A percentile compares a stretch with the other conserved stretches of the same genome.
Conservation (phyloP, 176 grass and related monocot genomes). For the Rhipidocladum racemiflorum region DNA sequence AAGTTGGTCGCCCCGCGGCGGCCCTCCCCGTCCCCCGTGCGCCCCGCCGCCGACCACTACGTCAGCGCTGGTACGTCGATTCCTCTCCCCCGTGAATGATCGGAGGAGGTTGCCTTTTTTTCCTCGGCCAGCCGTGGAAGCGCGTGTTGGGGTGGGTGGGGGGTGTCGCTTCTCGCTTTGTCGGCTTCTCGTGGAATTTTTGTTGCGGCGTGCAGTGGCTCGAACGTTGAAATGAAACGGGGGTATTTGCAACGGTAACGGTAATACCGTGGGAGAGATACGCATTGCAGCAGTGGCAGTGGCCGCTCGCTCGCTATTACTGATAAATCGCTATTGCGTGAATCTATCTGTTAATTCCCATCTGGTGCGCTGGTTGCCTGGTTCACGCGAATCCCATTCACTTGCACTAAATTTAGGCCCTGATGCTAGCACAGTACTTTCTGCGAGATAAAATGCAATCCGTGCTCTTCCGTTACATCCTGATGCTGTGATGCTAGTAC, state of each 20-base stretch:
- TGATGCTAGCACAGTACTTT: not conserved
- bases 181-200: not conserved
- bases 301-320: not conserved
- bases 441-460: no score
- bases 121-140: not conserved
- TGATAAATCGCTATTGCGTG: not conserved
- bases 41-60: conserved; percentile 2
- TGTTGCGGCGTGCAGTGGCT: not conserved
- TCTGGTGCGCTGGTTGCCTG: not conserved
- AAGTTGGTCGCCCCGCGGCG: conserved; percentile 38
- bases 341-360: not conserved
- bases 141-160: not conserved
- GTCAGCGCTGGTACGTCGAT: not conserved
- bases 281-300: not conserved
- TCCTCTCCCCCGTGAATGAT: not conserved
- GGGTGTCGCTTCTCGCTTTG: not conserved
- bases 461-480: not conserved
- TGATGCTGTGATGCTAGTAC: not conserved
- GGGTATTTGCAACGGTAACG: not conserved
- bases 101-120: not conserved
- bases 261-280: not conserved
- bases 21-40: conserved; percentile 29
- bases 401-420: not conserved
- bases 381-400: not conserved
- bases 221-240: not conserved